These are phyloP conservation scores for Leccinum uliginosum DNA, from an alignment of 768 basidiomycete genomes.

Conservation along the genomic window DNA sequence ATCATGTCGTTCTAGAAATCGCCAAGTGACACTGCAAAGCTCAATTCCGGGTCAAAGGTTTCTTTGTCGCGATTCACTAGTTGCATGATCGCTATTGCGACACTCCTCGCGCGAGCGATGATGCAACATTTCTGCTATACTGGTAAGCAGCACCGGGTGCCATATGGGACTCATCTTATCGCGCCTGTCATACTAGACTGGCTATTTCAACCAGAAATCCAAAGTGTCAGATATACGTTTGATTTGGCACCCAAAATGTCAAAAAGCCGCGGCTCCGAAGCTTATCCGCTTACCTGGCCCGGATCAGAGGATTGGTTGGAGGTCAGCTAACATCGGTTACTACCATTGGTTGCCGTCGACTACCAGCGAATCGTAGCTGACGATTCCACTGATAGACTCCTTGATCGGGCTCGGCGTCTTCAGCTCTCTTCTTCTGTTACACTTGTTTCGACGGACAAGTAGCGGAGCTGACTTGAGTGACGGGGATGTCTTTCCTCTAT, in stretches of 20 bases:
- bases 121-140: neutral
- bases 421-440: neutral
- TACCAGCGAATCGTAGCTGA: too few species aligned
- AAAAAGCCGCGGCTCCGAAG: neutral
- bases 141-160: neutral
- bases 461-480: neutral
- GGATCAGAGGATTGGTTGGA: too few species aligned
- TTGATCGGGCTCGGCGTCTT: neutral
- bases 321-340: too few species aligned
- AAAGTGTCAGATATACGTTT: neutral
- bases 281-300: neutral
- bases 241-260: neutral
- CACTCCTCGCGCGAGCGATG: neutral
- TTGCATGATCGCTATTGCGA: neutral
- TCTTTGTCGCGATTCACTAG: neutral
- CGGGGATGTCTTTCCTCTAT: neutral
- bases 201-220: neutral
- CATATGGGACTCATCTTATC: slow-evolving; percentile 1
- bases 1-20: neutral
- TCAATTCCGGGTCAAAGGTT: neutral
- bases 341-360: too few species aligned
- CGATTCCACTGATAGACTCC: neutral
- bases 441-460: neutral
- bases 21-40: neutral
- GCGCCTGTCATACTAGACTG: neutral